Evolutionary conservation across 2,329 filamentous ascomycete genomes (phyloP), one percentile per base, ranked within the genome.

Genomic region (Trichophaea hybrida): DNA sequence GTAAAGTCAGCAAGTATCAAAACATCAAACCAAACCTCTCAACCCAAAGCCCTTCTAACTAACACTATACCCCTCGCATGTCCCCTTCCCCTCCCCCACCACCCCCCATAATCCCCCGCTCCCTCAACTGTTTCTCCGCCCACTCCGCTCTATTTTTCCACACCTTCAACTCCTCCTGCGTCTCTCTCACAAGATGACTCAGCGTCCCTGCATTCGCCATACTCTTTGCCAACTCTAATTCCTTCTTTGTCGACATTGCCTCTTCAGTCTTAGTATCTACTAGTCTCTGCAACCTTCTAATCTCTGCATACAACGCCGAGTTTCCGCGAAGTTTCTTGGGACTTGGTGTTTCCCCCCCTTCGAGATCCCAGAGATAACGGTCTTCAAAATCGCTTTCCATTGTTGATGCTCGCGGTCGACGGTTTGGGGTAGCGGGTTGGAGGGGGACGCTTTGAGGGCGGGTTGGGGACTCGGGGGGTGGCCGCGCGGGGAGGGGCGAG

Each of bases 61-160:
- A 10, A 43, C n/a, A 15, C 38, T 43, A 15, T 43, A 43, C 38
- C 38, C 10, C n/a, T 10, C n/a, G 38, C 38, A 43, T 43, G 38
- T 2, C 38, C 38, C 38, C 38, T 43, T 2, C 10, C 10, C 10
- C 10, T 12, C 4, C 10, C n/a, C 10, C 38, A 1, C 38, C 38
- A 15, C 38, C 38, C 10, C 10, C 38, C 10, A 43, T 15, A 10
- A 51, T 51, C n/a, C 48, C 48, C 12, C 48, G 15, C n/a, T 51
- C 48, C 15, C 64, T 65, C 15, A 82, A 68, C 53, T 76, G 73
- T 61, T 71, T 74, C 71, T 84, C 80, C 0, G 80, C 80, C 3
- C 74, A 72, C 66, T 80, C 75, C 0, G 81, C 81, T 35, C 79
- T 73, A 35, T 73, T 74, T 63, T 73, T 77, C 81, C 81, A 84